Evolutionary conservation across 257 asterid species (phyloP).

Genomic region (Solanum pinnatisectum): DNA sequence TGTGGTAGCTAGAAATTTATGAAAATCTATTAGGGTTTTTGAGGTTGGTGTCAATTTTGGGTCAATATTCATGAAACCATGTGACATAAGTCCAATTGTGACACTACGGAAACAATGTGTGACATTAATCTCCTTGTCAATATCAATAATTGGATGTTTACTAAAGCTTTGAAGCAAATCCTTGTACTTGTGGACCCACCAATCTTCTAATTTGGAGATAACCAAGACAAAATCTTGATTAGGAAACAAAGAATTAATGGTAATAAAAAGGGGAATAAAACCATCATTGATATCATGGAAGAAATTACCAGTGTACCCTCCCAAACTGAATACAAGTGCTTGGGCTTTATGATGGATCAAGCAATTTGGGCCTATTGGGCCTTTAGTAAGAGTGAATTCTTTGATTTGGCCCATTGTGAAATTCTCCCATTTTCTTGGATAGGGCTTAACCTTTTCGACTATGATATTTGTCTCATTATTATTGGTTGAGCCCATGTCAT

Average conservation of each 20-base stretch:
- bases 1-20: not conserved
- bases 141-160: not conserved
- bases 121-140: not conserved
- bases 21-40: slow-evolving; percentile 4
- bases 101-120: slow-evolving; percentile 7
- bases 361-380: slow-evolving; percentile 4
- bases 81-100: not conserved
- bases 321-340: slow-evolving; percentile 8
- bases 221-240: slow-evolving; percentile 1
- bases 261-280: slow-evolving; percentile 4
- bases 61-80: slow-evolving; percentile 8
- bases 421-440: slow-evolving; percentile 8
- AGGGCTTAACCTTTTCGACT: slow-evolving; percentile 6
- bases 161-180: not conserved
- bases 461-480: not conserved
- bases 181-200: slow-evolving; percentile 10
- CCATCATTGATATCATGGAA: slow-evolving; percentile 13
- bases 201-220: not conserved
- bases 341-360: not conserved
- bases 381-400: not conserved
- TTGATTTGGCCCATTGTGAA: not conserved
- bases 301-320: slow-evolving; percentile 13
- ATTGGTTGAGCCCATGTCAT: not conserved
- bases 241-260: slow-evolving; percentile 4
- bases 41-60: slow-evolving; percentile 1